phyloP scores from a whole-genome alignment of 495 filamentous ascomycete genomes.

The Hyaloscypha bicolor region DNA sequence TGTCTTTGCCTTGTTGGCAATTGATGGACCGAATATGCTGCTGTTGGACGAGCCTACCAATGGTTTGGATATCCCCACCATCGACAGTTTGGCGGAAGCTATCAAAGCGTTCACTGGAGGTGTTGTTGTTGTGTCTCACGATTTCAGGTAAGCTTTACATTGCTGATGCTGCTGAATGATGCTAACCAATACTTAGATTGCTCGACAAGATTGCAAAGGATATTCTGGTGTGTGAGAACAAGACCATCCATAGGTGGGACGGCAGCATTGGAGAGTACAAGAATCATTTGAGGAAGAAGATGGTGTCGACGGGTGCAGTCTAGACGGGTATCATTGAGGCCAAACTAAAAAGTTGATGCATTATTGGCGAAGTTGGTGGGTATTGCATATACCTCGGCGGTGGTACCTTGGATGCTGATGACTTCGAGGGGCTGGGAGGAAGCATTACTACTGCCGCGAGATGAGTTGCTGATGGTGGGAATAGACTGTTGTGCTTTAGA shows the following conservation, averaged over 20 bases:
- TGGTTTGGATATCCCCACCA: conserved; percentile 98
- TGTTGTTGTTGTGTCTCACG: conserved; percentile 97
- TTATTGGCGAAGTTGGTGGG: conserved; percentile 13
- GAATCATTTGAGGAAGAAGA: conserved; percentile 98
- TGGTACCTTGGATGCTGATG: conserved; percentile 17
- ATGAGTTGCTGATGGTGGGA: conserved; percentile 13
- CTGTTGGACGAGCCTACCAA: conserved; percentile 98
- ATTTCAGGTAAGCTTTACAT: conserved; percentile 75
- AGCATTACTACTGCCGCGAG: conserved; percentile 1
- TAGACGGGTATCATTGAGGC: conserved; percentile 36
- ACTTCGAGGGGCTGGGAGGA: conserved; percentile 5
- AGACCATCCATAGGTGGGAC: conserved; percentile 85
- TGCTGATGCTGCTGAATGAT: background rate
- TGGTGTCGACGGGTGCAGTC: conserved; percentile 66
- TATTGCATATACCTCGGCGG: background rate
- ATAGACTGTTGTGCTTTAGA: conserved; percentile 29
- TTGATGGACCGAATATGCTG: conserved; percentile 97
- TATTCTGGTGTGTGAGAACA: conserved; percentile 98
- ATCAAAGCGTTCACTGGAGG: conserved; percentile 95
- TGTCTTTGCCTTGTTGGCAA: conserved; percentile 94
- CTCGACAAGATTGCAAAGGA: conserved; percentile 99
- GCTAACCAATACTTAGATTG: conserved; percentile 56
- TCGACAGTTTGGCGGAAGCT: conserved; percentile 95
- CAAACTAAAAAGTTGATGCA: conserved; percentile 22
- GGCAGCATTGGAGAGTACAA: conserved; percentile 94